phyloP scores from a whole-genome alignment of 2,329 filamentous ascomycete species.

The Aaosphaeria arxii region DNA sequence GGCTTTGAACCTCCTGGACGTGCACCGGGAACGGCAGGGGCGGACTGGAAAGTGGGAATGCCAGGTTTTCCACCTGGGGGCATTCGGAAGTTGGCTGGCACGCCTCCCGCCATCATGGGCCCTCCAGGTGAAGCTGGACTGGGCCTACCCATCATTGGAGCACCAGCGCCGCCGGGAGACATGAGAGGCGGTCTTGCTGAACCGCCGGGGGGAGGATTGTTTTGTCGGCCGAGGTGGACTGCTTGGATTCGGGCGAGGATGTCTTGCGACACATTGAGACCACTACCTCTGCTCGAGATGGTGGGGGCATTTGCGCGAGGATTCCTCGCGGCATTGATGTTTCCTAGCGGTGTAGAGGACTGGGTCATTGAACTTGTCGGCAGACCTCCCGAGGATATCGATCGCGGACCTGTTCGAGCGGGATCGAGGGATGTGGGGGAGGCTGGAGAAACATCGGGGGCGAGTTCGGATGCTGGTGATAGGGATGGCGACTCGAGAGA shows the following conservation, averaged over 20 bases:
- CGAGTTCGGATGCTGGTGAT: constrained; percentile 22
- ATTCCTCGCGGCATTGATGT: constrained; percentile 66
- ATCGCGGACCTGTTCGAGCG: constrained; percentile 56
- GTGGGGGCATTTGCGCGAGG: constrained; percentile 44
- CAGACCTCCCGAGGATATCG: constrained; percentile 50
- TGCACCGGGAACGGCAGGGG: constrained; percentile 45
- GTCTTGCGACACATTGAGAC: constrained; percentile 56
- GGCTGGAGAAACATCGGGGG: constrained; percentile 8
- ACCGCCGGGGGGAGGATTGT: constrained; percentile 44
- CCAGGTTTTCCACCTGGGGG: constrained; percentile 39
- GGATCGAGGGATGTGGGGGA: constrained; percentile 21
- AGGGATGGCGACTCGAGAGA: constrained; percentile 5
- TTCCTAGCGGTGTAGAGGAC: constrained; percentile 80
- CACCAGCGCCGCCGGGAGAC: constrained; percentile 13
- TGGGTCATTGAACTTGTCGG: constrained; percentile 62
- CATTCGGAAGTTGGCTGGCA: constrained; percentile 44
- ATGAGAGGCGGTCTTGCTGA: constrained; percentile 21
- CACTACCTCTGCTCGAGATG: constrained; percentile 47
- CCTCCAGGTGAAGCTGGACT: constrained; percentile 23
- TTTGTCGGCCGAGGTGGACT: constrained; percentile 64
- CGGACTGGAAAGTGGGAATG: constrained; percentile 45
- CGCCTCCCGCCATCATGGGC: constrained; percentile 29
- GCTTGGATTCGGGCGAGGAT: constrained; percentile 69
- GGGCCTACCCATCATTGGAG: constrained; percentile 9
- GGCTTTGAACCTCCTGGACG: constrained; percentile 49